A percentile compares a stretch with the other conserved stretches of the same genome.
Conservation (phyloP, 1,284 basidiomycete genomes). For the Volvariella volvacea region DNA sequence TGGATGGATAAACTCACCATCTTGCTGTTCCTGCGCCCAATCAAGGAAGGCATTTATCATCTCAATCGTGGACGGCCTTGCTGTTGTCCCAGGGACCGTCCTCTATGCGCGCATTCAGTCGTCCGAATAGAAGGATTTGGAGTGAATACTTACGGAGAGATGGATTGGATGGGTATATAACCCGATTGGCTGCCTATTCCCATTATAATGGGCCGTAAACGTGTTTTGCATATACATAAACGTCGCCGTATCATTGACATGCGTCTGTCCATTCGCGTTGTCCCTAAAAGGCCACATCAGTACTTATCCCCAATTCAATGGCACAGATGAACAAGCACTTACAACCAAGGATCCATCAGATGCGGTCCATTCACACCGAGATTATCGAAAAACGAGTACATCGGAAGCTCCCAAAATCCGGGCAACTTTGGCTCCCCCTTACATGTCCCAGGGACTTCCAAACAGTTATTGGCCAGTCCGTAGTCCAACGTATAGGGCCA, state of each 20-base stretch:
- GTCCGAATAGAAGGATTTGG: not conserved
- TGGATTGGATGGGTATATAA: slow-evolving; percentile 82
- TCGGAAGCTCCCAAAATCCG: slow-evolving; percentile 78
- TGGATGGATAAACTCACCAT: slow-evolving; percentile 33
- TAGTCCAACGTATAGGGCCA: slow-evolving; percentile 73
- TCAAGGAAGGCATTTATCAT: slow-evolving; percentile 80
- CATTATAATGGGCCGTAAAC: slow-evolving; percentile 69
- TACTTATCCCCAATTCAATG: not conserved
- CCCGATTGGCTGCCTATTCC: slow-evolving; percentile 75
- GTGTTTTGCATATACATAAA: slow-evolving; percentile 71
- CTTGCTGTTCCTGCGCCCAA: slow-evolving; percentile 70
- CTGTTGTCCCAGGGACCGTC: slow-evolving; percentile 50
- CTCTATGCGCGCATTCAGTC: slow-evolving; percentile 20
- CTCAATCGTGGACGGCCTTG: slow-evolving; percentile 45
- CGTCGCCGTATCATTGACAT: slow-evolving; percentile 53
- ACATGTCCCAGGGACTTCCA: slow-evolving; percentile 50
- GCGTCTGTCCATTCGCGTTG: slow-evolving; percentile 41
- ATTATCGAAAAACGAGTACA: slow-evolving; percentile 72
- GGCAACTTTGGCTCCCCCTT: slow-evolving; percentile 68
- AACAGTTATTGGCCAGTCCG: slow-evolving; percentile 77
- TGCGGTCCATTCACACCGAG: slow-evolving; percentile 51
- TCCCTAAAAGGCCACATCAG: slow-evolving; percentile 30
- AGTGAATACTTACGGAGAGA: slow-evolving; percentile 43
- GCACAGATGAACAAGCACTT: slow-evolving; percentile 20
- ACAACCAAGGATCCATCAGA: slow-evolving; percentile 85